Evolutionary conservation across 2,329 filamentous ascomycete genomes (phyloP).

Genomic region (Trichothecium sympodiale): DNA sequence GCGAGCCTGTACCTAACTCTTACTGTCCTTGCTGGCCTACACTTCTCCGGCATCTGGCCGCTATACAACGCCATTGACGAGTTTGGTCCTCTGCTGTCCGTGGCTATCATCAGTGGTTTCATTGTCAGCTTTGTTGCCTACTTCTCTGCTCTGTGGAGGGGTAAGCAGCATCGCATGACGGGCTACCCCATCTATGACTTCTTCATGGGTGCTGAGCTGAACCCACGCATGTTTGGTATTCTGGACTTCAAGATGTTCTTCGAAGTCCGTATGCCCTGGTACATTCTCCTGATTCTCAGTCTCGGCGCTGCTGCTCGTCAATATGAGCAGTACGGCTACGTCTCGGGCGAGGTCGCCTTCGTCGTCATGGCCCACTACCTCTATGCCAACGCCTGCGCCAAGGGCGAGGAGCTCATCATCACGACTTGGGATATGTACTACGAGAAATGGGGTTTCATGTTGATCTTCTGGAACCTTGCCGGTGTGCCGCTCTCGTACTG

Average conservation of each 20-base stretch:
- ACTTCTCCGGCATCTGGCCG: slow-evolving; percentile 76
- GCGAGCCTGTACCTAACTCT: slow-evolving; percentile 83
- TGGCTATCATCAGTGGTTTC: slow-evolving; percentile 86
- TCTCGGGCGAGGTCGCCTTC: slow-evolving; percentile 76
- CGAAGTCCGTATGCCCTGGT: slow-evolving; percentile 88
- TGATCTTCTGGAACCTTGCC: slow-evolving; percentile 95
- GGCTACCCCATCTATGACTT: slow-evolving; percentile 79
- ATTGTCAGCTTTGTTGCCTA: slow-evolving; percentile 76
- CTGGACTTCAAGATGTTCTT: slow-evolving; percentile 97
- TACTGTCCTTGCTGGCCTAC: slow-evolving; percentile 55
- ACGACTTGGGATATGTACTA: slow-evolving; percentile 94
- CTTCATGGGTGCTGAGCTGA: slow-evolving; percentile 87
- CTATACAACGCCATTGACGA: slow-evolving; percentile 90
- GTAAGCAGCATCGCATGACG: slow-evolving; percentile 86
- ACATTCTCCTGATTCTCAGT: slow-evolving; percentile 71
- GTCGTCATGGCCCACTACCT: slow-evolving; percentile 82
- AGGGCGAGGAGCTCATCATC: slow-evolving; percentile 84
- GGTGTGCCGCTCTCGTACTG: slow-evolving; percentile 87
- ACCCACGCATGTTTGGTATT: slow-evolving; percentile 77
- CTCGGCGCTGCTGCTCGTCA: slow-evolving; percentile 70
- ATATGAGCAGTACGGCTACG: slow-evolving; percentile 75
- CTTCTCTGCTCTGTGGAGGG: slow-evolving; percentile 68
- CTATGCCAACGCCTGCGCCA: slow-evolving; percentile 85
- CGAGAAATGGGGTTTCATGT: slow-evolving; percentile 95
- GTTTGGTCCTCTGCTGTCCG: slow-evolving; percentile 85